Evolutionary conservation across 768 basidiomycete species (phyloP), one percentile per base, ranked within the genome.

Genomic region (Hemileccinum impolitum): DNA sequence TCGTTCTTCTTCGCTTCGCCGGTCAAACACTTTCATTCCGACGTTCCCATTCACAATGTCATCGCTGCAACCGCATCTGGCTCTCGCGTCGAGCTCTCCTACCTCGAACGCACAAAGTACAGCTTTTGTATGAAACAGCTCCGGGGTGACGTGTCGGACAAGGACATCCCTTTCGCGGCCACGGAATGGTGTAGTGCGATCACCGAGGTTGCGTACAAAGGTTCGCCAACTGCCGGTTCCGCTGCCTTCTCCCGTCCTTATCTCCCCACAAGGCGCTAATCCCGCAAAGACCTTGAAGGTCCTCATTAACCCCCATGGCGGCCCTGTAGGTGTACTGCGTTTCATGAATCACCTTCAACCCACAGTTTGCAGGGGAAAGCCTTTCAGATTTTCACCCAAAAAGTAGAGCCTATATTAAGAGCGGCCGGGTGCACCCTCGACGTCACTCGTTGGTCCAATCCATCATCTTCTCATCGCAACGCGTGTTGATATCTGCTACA

Each of bases 291-390:
- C 72, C 17, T 61, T 94, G 26, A 80, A 82, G 53, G 76, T 93
- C 8, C 61, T 94, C 37, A 74, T 94, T 34, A 94, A 94, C 64
- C 92, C 92, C 9, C 68, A 76, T 47, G 83, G 91, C 43, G 92
- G 92, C n/a, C 75, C 73, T 18, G 90, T 90, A 61, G 26, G 84
- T 72, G 1, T 32, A 18, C 18, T 35, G 17, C 6, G 15, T 41
- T 11, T 38, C 15, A 35, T 30, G 26, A 17, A n/a, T 31, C n/a
- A 6, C 45, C 47, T 18, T 43, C 30, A 41, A 21, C 46, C 48
- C 31, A 53, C 45, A 10, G 12, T 43, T 21, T 19, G 8, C 55
- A 93, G 88, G 82, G 86, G 47, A 84, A 82, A 61, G 85, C 76
- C 0, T 67, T 64, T 14, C 51, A 72, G 0, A 69, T 82, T 1